phyloP scores from a whole-genome alignment of 2,329 filamentous ascomycete species.

The Graphilbum sp. region DNA sequence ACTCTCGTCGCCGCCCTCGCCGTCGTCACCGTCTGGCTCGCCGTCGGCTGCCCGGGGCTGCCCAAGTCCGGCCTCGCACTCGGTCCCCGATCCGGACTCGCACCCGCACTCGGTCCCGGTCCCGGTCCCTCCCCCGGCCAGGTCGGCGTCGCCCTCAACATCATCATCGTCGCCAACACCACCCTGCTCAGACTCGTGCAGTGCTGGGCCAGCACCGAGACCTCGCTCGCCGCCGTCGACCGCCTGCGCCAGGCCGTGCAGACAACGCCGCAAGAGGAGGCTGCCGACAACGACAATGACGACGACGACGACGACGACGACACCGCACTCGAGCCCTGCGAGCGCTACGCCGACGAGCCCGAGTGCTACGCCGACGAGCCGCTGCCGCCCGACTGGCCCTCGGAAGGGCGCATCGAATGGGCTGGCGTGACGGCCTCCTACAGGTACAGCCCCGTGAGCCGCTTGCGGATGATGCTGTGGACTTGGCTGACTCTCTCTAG shows the following conservation, averaged over 20 bases:
- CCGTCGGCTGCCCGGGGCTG: constrained; percentile 5
- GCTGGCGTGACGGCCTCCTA: constrained; percentile 15
- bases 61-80: no score
- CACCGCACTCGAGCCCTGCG: no score
- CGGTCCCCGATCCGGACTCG: no score
- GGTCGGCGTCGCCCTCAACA: constrained; percentile 20
- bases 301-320: no score
- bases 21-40: constrained; percentile 15
- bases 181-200: constrained; percentile 18
- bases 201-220: constrained; percentile 18
- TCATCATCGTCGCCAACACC: constrained; percentile 18
- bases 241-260: constrained; percentile 10
- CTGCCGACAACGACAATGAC: no score
- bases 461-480: no score
- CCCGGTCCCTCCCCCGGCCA: constrained; percentile 8
- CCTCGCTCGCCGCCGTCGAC: constrained; percentile 18
- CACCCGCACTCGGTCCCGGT: no score
- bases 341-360: no score
- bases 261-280: constrained; percentile 13
- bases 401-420: constrained; percentile 13
- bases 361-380: no score
- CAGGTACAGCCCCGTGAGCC: no score
- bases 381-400: constrained; percentile 13
- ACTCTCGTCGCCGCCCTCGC: constrained; percentile 30
- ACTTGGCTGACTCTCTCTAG: no score